Evolutionary conservation across 352 stramenopile species (phyloP).

Genomic region (Pythium brachiatum): DNA sequence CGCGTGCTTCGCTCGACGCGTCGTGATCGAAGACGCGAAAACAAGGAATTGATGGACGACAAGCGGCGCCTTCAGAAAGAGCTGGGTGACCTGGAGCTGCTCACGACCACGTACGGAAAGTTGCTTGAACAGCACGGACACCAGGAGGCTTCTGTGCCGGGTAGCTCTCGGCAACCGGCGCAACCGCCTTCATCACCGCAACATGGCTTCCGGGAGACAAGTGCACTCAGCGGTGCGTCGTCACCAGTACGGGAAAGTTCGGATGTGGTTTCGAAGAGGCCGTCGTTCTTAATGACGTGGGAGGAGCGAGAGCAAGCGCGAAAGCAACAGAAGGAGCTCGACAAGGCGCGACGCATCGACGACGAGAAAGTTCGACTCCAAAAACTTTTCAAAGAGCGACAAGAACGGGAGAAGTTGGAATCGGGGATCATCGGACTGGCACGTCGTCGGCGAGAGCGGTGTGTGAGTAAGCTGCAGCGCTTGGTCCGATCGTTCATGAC

Average conservation of each 20-base stretch:
- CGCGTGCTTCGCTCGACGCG: constrained; percentile 28
- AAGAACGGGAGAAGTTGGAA: constrained; percentile 19
- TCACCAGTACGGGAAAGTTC: background rate
- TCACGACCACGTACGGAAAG: constrained; percentile 53
- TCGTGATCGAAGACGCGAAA: constrained; percentile 7
- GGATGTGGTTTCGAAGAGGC: constrained; percentile 39
- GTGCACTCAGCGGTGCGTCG: background rate
- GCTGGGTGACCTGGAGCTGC: constrained; percentile 43
- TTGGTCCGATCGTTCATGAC: constrained; percentile 25
- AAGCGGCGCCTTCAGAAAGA: constrained; percentile 49
- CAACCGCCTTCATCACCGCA: background rate
- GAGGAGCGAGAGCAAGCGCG: constrained; percentile 64
- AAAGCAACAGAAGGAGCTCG: constrained; percentile 54
- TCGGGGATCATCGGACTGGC: constrained; percentile 14
- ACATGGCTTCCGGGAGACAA: background rate
- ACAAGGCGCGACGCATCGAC: constrained; percentile 57
- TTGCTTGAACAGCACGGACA: constrained; percentile 30
- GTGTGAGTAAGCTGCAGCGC: constrained; percentile 30
- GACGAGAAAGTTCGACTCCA: constrained; percentile 57
- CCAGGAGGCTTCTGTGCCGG: background rate
- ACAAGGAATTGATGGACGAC: constrained; percentile 29
- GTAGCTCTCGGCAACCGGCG: background rate
- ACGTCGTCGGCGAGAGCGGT: constrained; percentile 21
- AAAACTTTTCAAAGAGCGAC: constrained; percentile 34
- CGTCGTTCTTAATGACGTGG: constrained; percentile 65